A percentile compares a stretch with the other conserved stretches of the same genome.
Conservation (phyloP, 2,329 filamentous ascomycete genomes). For the Lasiodiplodia sp. region DNA sequence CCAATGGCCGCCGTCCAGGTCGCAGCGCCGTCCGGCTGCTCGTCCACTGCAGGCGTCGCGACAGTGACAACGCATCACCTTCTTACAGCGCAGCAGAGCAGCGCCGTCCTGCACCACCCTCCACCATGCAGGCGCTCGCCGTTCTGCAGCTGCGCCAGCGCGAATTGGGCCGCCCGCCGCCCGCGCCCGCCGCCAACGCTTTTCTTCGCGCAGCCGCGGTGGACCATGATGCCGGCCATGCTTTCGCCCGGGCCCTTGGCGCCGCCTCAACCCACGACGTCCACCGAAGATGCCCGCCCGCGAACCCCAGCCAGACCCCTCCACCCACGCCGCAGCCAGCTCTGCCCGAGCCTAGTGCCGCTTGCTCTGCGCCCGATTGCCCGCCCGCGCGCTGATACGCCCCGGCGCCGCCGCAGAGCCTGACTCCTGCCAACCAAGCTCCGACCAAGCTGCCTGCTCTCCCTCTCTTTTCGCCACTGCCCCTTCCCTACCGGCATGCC, state of each 20-base stretch:
- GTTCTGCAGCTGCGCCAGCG: slow-evolving; percentile 25
- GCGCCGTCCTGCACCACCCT: slow-evolving; percentile 22
- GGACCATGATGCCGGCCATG: slow-evolving; percentile 3
- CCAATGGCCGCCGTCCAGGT: slow-evolving; percentile 28
- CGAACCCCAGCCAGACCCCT: slow-evolving; percentile 21
- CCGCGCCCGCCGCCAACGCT: slow-evolving; percentile 10
- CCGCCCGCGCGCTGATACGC: slow-evolving; percentile 10
- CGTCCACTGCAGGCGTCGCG: slow-evolving; percentile 19
- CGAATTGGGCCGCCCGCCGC: slow-evolving; percentile 17
- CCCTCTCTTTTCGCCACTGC: slow-evolving; percentile 21
- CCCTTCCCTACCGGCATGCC: slow-evolving; percentile 12
- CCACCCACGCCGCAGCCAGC: slow-evolving; percentile 21
- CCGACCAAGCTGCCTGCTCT: slow-evolving; percentile 7
- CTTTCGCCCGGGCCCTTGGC: slow-evolving; percentile 27
- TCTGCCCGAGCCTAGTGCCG: slow-evolving; percentile 13
- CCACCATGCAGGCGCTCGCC: slow-evolving; percentile 27
- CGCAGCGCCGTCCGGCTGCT: slow-evolving; percentile 22
- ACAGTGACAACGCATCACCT: slow-evolving; percentile 30
- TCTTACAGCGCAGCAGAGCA: slow-evolving; percentile 28
- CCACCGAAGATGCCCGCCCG: slow-evolving; percentile 9
- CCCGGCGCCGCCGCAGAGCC: not conserved
- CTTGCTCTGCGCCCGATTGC: slow-evolving; percentile 1
- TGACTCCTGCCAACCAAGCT: slow-evolving; percentile 6
- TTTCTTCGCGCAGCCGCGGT: slow-evolving; percentile 25
- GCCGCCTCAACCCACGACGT: not conserved